Evolutionary conservation across 2,329 filamentous ascomycete genomes (phyloP).

Genomic region (Mariannaea sp.): DNA sequence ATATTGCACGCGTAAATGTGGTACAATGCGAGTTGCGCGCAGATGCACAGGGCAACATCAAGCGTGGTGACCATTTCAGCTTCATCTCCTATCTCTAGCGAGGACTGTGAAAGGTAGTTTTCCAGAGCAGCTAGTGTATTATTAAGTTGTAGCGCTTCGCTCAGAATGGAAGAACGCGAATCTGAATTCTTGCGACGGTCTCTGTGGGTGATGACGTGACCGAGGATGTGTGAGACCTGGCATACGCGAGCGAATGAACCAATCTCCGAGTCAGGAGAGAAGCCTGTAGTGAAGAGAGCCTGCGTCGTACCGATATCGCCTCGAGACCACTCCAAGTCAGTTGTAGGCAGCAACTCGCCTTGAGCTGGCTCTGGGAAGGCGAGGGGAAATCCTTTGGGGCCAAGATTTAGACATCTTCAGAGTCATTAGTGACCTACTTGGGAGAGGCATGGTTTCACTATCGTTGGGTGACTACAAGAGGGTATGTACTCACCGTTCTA

Average conservation of each 20-base stretch:
- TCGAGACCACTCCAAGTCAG: background rate
- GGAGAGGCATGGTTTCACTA: too few species aligned
- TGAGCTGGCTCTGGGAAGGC: slow-evolving; percentile 6
- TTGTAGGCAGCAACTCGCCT: slow-evolving; percentile 5
- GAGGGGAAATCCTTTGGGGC: background rate
- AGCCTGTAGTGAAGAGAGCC: slow-evolving; percentile 7
- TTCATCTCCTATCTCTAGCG: background rate
- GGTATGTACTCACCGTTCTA: background rate
- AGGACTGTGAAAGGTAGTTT: background rate
- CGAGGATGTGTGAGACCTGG: slow-evolving; percentile 5
- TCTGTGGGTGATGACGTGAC: slow-evolving; percentile 4
- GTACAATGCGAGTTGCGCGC: background rate
- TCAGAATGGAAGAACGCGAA: background rate
- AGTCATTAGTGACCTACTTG: too few species aligned
- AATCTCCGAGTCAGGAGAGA: background rate
- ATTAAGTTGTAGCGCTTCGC: background rate
- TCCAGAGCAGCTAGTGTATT: slow-evolving; percentile 10
- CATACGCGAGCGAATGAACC: slow-evolving; percentile 1
- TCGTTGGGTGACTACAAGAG: too few species aligned
- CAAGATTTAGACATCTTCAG: slow-evolving; percentile 2
- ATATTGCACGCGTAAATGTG: slow-evolving; percentile 12
- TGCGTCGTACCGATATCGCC: slow-evolving; percentile 8
- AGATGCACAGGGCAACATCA: slow-evolving; percentile 3
- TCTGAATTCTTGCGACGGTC: background rate
- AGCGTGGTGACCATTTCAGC: background rate